phyloP scores from a whole-genome alignment of 805 yeast species.

The Saturnispora gosingensis region DNA sequence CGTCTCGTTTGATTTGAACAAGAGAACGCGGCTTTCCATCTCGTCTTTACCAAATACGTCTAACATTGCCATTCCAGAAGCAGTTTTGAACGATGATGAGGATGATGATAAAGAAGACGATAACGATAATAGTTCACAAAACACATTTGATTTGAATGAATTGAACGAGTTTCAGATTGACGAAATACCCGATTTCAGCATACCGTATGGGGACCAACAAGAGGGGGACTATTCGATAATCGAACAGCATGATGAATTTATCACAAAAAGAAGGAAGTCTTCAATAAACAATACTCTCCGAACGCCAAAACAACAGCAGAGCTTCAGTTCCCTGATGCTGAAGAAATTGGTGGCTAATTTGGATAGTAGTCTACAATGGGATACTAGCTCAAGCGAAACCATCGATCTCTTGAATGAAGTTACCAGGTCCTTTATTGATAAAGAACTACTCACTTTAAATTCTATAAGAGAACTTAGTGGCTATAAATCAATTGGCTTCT shows the following conservation, averaged over 20 bases:
- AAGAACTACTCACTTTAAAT: neutral
- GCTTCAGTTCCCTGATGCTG: neutral
- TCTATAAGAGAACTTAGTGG: neutral
- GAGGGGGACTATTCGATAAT: neutral
- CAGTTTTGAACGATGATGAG: constrained; percentile 22
- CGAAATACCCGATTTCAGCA: neutral
- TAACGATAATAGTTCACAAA: neutral
- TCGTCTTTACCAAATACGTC: constrained; percentile 22
- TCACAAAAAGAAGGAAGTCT: constrained; percentile 3
- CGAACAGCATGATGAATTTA: neutral
- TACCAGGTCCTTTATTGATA: neutral
- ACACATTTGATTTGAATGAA: constrained; percentile 14
- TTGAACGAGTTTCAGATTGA: neutral
- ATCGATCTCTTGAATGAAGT: neutral
- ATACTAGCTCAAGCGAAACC: neutral
- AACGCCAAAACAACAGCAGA: neutral
- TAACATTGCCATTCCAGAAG: constrained; percentile 29
- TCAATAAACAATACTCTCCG: neutral
- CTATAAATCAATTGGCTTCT: neutral
- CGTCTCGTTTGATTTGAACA: constrained; percentile 17
- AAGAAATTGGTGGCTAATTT: constrained; percentile 1
- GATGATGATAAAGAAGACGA: neutral
- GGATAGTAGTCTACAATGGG: neutral
- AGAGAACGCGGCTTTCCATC: constrained; percentile 17
- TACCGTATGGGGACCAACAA: neutral